phyloP scores from a whole-genome alignment of 1,139 yeast genomes.

The Diutina neorugosa region DNA sequence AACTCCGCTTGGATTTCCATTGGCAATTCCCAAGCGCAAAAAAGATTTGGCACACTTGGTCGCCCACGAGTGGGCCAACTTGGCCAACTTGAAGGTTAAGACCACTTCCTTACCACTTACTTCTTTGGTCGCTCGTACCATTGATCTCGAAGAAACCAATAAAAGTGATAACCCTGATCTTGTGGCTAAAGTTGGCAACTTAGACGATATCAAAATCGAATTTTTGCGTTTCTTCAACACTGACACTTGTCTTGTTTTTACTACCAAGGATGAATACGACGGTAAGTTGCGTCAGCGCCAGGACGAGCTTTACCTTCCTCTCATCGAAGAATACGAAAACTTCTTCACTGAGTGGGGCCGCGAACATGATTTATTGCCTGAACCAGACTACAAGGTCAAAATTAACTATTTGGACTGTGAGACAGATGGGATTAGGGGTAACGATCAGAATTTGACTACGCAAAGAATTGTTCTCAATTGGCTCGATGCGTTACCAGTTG shows the following conservation, averaged over 20 bases:
- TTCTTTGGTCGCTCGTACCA: constrained; percentile 73
- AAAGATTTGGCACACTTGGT: constrained; percentile 59
- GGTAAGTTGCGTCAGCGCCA: constrained; percentile 72
- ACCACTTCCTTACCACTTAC: constrained; percentile 80
- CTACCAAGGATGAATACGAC: constrained; percentile 74
- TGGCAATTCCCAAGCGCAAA: constrained; percentile 52
- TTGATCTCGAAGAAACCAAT: constrained; percentile 42
- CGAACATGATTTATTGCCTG: constrained; percentile 18
- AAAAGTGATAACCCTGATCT: constrained; percentile 30
- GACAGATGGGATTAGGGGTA: constrained; percentile 68
- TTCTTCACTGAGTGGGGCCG: constrained; percentile 38
- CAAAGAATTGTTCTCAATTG: constrained; percentile 53
- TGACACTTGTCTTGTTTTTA: constrained; percentile 78
- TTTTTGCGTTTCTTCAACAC: constrained; percentile 81
- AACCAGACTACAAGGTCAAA: constrained; percentile 15
- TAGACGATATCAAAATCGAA: constrained; percentile 40
- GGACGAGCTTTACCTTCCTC: constrained; percentile 62
- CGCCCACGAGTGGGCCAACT: constrained; percentile 78
- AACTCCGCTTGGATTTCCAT: constrained; percentile 71
- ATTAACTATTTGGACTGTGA: constrained; percentile 69
- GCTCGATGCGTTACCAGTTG: constrained; percentile 49
- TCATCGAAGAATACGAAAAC: constrained; percentile 54
- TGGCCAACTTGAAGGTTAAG: constrained; percentile 62
- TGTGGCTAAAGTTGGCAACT: constrained; percentile 47
- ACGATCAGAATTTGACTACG: constrained; percentile 51